Evolutionary conservation across 2,329 filamentous ascomycete genomes (phyloP).

Genomic region (Ascochyta koolunga): DNA sequence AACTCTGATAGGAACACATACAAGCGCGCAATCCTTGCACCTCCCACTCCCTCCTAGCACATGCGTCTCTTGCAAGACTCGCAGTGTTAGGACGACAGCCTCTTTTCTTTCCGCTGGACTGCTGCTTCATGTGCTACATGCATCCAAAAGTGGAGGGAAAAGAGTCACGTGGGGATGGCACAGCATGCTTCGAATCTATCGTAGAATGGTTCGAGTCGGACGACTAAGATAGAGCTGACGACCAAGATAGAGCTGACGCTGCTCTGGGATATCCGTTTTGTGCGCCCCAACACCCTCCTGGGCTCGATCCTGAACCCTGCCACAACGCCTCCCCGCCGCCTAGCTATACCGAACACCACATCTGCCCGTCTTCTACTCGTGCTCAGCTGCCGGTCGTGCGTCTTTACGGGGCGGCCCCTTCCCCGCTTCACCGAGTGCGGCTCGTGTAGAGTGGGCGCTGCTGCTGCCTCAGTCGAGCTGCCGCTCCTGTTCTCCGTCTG

Average conservation of each 20-base stretch:
- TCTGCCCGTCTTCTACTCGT: neutral
- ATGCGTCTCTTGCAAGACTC: too few relatives aligned
- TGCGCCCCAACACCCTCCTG: slow-evolving; percentile 15
- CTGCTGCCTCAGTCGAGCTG: neutral
- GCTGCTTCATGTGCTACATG: too few relatives aligned
- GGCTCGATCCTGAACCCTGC: neutral
- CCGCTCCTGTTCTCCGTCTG: neutral
- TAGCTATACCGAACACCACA: neutral
- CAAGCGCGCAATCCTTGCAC: too few relatives aligned
- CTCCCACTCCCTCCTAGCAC: too few relatives aligned
- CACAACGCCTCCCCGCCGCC: neutral
- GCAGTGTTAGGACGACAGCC: too few relatives aligned
- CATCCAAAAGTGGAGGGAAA: too few relatives aligned
- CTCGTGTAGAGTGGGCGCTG: neutral
- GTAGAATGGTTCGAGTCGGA: neutral
- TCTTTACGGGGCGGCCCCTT: neutral
- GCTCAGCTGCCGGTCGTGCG: neutral
- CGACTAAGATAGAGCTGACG: slow-evolving; percentile 8
- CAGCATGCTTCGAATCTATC: neutral
- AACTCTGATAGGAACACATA: too few relatives aligned
- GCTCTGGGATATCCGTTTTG: slow-evolving; percentile 17
- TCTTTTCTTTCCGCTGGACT: too few relatives aligned
- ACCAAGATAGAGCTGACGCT: slow-evolving; percentile 7
- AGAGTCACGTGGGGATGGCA: too few relatives aligned
- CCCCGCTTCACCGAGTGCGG: neutral